Conservation (phyloP, 1,139 yeast genomes). For the Petasospora fabianii region DNA sequence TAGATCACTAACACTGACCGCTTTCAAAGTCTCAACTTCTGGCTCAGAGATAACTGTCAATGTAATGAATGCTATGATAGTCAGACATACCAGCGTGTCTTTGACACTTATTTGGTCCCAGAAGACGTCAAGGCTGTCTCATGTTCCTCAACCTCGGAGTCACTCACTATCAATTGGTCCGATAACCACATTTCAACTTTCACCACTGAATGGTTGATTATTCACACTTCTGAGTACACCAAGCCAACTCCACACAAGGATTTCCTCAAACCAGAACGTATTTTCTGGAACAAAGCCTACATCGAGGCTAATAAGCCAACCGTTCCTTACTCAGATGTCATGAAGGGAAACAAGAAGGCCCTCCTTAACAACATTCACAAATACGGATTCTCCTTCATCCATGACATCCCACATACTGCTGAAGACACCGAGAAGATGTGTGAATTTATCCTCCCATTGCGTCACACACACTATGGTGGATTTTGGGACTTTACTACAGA, state of each 20-base stretch:
- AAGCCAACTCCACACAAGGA: slow-evolving; percentile 30
- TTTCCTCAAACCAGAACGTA: slow-evolving; percentile 24
- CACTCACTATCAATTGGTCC: slow-evolving; percentile 41
- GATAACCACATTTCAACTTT: slow-evolving; percentile 50
- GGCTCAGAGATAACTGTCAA: slow-evolving; percentile 72
- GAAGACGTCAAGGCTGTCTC: slow-evolving; percentile 41
- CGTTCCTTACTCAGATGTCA: slow-evolving; percentile 43
- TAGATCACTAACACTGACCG: neutral
- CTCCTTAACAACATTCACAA: slow-evolving; percentile 59
- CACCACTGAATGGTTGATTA: slow-evolving; percentile 47
- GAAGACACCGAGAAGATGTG: slow-evolving; percentile 60
- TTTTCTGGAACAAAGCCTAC: slow-evolving; percentile 48
- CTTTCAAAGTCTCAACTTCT: slow-evolving; percentile 36
- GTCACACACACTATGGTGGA: slow-evolving; percentile 78
- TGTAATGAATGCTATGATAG: slow-evolving; percentile 58
- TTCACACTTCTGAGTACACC: slow-evolving; percentile 59
- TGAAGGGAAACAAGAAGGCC: slow-evolving; percentile 32
- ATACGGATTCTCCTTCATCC: slow-evolving; percentile 63
- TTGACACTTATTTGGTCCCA: slow-evolving; percentile 51
- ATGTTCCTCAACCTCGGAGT: slow-evolving; percentile 20
- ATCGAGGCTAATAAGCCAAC: slow-evolving; percentile 43
- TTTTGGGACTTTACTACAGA: slow-evolving; percentile 82
- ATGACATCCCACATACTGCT: slow-evolving; percentile 60
- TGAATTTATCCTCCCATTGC: slow-evolving; percentile 57
- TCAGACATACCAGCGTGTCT: slow-evolving; percentile 59